Conservation (phyloP, 139 green algal genomes). For the Desmodesmus armatus region DNA sequence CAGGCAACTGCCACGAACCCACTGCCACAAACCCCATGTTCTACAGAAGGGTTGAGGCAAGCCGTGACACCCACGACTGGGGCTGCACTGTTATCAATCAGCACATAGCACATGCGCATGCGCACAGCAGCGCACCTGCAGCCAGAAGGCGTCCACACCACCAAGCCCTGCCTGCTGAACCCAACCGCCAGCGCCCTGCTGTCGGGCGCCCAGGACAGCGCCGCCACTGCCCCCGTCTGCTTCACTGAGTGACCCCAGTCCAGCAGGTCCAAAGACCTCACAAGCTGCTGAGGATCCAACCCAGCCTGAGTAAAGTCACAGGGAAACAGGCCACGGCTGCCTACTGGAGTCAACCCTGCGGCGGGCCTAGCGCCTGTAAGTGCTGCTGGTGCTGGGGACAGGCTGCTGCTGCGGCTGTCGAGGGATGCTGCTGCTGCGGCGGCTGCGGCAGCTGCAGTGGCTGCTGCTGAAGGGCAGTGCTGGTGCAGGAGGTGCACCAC, state of each 20-base stretch:
- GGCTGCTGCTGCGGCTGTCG: constrained; percentile 1
- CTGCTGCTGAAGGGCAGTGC: constrained; percentile 16
- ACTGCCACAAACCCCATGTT: too few species aligned
- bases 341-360: background rate
- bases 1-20: too few species aligned
- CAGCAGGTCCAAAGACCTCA: constrained; percentile 71
- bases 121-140: too few species aligned
- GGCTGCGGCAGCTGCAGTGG: background rate
- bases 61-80: too few species aligned
- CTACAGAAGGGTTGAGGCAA: too few species aligned
- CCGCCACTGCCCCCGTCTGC: constrained; percentile 65
- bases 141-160: constrained; percentile 80
- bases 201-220: constrained; percentile 76
- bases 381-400: background rate
- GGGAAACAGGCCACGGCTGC: background rate
- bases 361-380: background rate
- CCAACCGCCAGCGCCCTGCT: constrained; percentile 71
- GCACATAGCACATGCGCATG: too few species aligned
- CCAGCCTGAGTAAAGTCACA: background rate
- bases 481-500: constrained; percentile 70
- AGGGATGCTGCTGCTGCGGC: background rate
- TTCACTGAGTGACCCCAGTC: constrained; percentile 77
- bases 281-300: constrained; percentile 17
- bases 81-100: too few species aligned
- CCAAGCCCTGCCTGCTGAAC: constrained; percentile 73